Evolutionary conservation across 106 monocot species (phyloP).

Genomic region (Dendrobium nobile): DNA sequence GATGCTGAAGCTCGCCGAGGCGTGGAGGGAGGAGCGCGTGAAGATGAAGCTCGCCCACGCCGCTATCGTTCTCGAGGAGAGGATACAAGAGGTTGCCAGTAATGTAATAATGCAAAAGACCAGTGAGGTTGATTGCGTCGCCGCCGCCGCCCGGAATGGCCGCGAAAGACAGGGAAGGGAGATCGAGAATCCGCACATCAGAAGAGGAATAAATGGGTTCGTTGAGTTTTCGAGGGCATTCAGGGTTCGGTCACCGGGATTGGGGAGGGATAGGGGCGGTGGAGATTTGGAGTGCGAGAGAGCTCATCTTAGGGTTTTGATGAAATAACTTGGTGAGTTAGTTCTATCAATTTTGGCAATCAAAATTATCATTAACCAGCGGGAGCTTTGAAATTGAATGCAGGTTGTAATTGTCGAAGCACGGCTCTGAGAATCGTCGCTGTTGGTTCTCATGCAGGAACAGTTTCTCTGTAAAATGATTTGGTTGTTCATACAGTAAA

Average conservation of each 20-base stretch:
- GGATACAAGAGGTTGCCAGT: slow-evolving; percentile 14
- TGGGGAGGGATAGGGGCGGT: slow-evolving; percentile 16
- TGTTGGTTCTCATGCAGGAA: too few species aligned
- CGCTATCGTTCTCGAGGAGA: slow-evolving; percentile 35
- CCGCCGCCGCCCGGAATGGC: too few species aligned
- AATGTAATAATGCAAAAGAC: not conserved
- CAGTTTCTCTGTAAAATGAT: too few species aligned
- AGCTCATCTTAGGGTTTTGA: slow-evolving; percentile 41
- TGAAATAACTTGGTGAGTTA: not conserved
- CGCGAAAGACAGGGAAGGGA: slow-evolving; percentile 21
- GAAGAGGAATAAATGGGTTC: slow-evolving; percentile 73
- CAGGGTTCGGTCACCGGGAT: slow-evolving; percentile 15
- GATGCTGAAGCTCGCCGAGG: slow-evolving; percentile 29
- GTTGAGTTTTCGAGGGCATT: slow-evolving; percentile 67
- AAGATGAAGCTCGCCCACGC: slow-evolving; percentile 56
- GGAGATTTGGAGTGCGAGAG: slow-evolving; percentile 51
- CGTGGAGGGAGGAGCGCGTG: slow-evolving; percentile 36
- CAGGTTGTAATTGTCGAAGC: too few species aligned
- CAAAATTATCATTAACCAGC: too few species aligned
- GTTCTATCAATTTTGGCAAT: too few species aligned
- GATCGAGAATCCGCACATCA: slow-evolving; percentile 84
- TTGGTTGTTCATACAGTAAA: too few species aligned
- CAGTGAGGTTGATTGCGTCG: not conserved
- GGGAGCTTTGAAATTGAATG: too few species aligned
- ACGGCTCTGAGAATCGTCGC: too few species aligned